A percentile compares a stretch with the other conserved stretches of the same genome.
phyloP scores from a whole-genome alignment of 1,284 basidiomycete species.

The Microbotryum silenes-acaulis region DNA sequence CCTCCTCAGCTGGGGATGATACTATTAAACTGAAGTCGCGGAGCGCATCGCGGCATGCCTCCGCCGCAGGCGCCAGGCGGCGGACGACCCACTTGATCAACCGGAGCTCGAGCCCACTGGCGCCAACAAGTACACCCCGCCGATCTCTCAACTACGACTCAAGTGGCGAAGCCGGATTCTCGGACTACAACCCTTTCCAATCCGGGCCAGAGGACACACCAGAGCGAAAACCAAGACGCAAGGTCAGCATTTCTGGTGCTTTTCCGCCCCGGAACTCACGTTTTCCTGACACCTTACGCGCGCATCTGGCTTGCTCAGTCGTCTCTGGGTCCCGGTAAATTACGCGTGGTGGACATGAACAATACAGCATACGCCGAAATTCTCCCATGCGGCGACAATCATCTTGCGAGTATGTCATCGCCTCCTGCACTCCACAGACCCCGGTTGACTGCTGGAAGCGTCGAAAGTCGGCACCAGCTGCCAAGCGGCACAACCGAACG shows the following conservation, averaged over 20 bases:
- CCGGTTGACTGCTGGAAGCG: no score
- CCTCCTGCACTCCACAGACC: no score
- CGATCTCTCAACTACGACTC: not conserved
- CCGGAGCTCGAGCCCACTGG: not conserved
- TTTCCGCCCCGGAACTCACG: not conserved
- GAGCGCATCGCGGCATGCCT: no score
- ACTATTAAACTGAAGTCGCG: no score
- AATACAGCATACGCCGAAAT: no score
- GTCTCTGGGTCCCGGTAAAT: constrained; percentile 9
- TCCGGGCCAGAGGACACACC: constrained; percentile 45
- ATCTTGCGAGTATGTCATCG: no score
- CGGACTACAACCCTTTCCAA: constrained; percentile 51
- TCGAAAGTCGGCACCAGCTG: no score
- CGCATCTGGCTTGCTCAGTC: constrained; percentile 10
- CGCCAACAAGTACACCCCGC: not conserved
- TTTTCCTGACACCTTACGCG: not conserved
- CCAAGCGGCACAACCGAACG: no score
- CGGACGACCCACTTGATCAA: not conserved
- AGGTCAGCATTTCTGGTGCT: constrained; percentile 4
- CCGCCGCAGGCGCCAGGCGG: not conserved
- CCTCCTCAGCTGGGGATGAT: no score
- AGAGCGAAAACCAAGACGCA: constrained; percentile 36
- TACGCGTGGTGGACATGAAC: no score
- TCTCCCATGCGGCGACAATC: no score
- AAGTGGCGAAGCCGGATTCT: constrained; percentile 42